phyloP scores from a whole-genome alignment of 2,329 filamentous ascomycete species.

The Monilinia aucupariae region DNA sequence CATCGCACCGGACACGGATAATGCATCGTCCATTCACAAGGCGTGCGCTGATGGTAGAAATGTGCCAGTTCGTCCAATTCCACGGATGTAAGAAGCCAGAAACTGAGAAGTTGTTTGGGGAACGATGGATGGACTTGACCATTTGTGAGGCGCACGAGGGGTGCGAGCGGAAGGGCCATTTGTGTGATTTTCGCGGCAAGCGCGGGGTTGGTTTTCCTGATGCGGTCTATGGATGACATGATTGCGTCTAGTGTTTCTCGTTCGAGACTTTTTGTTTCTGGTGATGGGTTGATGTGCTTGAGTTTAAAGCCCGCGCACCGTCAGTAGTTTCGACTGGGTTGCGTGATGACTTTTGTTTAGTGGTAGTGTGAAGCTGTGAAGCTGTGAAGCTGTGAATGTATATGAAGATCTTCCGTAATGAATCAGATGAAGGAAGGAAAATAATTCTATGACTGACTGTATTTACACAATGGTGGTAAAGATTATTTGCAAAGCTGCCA shows the following conservation, averaged over 20 bases:
- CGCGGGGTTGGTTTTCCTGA: slow-evolving; percentile 40
- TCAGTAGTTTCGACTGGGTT: neutral
- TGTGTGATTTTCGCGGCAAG: slow-evolving; percentile 58
- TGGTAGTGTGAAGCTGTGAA: slow-evolving; percentile 1
- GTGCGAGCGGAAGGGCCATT: slow-evolving; percentile 60
- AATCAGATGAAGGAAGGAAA: neutral
- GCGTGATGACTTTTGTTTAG: no score
- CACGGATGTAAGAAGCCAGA: slow-evolving; percentile 66
- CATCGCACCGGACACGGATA: slow-evolving; percentile 68
- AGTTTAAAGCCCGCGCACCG: neutral
- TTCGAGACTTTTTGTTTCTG: neutral
- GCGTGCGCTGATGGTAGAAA: slow-evolving; percentile 68
- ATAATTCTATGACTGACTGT: neutral
- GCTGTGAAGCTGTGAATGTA: slow-evolving; percentile 7
- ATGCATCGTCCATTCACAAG: slow-evolving; percentile 46
- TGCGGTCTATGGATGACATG: slow-evolving; percentile 1
- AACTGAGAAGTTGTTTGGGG: slow-evolving; percentile 61
- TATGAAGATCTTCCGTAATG: slow-evolving; percentile 4
- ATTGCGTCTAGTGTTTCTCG: neutral
- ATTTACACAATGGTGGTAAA: slow-evolving; percentile 8
- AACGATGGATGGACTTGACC: slow-evolving; percentile 61
- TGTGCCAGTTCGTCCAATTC: slow-evolving; percentile 65
- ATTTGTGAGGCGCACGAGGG: slow-evolving; percentile 58
- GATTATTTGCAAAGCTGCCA: slow-evolving; percentile 26
- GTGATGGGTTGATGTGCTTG: neutral